These are phyloP conservation scores for Trifolium repens DNA, from an alignment of 306 rosid species.

Conservation along the genomic window DNA sequence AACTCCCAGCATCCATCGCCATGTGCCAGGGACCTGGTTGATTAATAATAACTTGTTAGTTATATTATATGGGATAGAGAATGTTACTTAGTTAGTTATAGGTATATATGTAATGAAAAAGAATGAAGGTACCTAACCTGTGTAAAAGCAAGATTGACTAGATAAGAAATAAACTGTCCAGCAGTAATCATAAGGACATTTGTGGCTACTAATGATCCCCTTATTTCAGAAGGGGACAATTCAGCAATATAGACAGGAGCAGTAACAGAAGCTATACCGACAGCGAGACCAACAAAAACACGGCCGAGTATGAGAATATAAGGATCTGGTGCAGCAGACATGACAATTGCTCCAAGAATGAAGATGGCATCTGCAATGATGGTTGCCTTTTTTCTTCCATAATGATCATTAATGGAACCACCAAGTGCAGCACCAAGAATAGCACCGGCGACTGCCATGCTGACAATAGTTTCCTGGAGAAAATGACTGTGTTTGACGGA, in stretches of 20 bases:
- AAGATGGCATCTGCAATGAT: conserved; percentile 76
- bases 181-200: conserved; percentile 91
- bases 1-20: conserved; percentile 53
- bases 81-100: too few relatives aligned
- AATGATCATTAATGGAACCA: conserved; percentile 87
- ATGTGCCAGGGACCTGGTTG: conserved; percentile 74
- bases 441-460: conserved; percentile 95
- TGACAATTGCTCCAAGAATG: conserved; percentile 71
- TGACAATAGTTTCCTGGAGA: conserved; percentile 83
- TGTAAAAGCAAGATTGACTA: conserved; percentile 68
- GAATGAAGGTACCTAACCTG: conserved; percentile 39
- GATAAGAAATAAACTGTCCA: conserved; percentile 91
- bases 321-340: conserved; percentile 93
- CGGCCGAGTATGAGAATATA: conserved; percentile 83
- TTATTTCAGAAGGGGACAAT: conserved; percentile 87
- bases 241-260: conserved; percentile 97
- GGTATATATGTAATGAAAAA: background rate
- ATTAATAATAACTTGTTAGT: background rate
- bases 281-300: conserved; percentile 78
- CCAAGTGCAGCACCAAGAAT: conserved; percentile 85
- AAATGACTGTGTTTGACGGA: conserved; percentile 37
- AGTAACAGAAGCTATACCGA: conserved; percentile 87
- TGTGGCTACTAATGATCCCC: conserved; percentile 84
- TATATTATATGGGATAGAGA: too few relatives aligned
- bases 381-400: conserved; percentile 86